Base-by-base conservation (phyloP, 2,329 filamentous ascomycete species). In the Epichloe hybrida region DNA sequence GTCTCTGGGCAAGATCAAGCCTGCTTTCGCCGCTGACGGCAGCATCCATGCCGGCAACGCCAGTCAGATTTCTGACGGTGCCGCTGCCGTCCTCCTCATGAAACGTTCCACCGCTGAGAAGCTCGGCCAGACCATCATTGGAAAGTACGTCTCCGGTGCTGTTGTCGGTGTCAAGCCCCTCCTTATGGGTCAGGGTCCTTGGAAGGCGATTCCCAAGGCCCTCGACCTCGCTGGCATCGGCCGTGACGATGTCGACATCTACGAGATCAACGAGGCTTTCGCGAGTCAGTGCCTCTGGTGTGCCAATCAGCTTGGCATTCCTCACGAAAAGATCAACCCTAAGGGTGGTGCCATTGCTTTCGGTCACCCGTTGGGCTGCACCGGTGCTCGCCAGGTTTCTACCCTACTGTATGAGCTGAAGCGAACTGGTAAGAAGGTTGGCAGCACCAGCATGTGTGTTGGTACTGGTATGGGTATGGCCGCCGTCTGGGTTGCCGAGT, bases 261-360 rank as follows among this genome's bases (percentile, higher is more conserved):
- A 80, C 64, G 93, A 98, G 79, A 96, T 98, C 77, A 98, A 98
- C 75, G 93, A 98, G 79, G 93, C 93, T 1, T 98, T 98, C 68
- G 93, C 93, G 35, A 87, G 81, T 56, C 91, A 97, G 77, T 95
- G 88, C 69, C 69, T 97, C 58, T 97, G 86, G 86, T 96, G 89
- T 69, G 81, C 87, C 56, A 87, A 93, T 62, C 83, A 96, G 74
- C 79, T 98, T 21, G 84, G 84, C 43, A 71, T 98, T 31, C 86
- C 88, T 49, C 65, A 76, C 54, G 83, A 87, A 57, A 97, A 96
- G 79, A 82, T 98, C 64, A 97, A 97, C 74, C 91, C 91, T 61
- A 95, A 96, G 78, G 93, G 91, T 57, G 91, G 91, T 56, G 90
- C 90, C 36, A 96, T 96, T 67, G 91, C 91, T 11, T 95, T 96